phyloP scores from a whole-genome alignment of 2,329 filamentous ascomycete genomes.

The Phaeoacremonium minimum region DNA sequence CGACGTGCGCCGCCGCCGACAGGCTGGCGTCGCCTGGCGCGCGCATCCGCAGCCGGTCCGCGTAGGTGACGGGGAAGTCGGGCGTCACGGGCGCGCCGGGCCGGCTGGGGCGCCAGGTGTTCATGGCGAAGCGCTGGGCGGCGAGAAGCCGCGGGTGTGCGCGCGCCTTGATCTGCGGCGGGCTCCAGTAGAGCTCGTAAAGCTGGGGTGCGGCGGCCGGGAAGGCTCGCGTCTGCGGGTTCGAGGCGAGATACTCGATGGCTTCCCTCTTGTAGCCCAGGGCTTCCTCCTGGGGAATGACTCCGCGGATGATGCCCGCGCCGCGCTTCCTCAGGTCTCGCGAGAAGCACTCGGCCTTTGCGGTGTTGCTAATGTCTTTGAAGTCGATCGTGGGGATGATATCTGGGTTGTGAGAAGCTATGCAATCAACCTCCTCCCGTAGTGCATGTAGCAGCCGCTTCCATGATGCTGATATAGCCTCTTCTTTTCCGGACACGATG shows the following conservation, averaged over 20 bases:
- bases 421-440: constrained; percentile 28
- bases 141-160: constrained; percentile 32
- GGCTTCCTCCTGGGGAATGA: constrained; percentile 20
- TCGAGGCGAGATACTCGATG: constrained; percentile 47
- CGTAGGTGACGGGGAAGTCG: constrained; percentile 51
- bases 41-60: constrained; percentile 53
- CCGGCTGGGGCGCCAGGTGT: constrained; percentile 47
- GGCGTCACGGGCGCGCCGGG: constrained; percentile 36
- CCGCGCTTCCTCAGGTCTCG: constrained; percentile 21
- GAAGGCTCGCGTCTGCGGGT: constrained; percentile 29
- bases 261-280: constrained; percentile 45
- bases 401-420: constrained; percentile 23
- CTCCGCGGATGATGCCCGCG: constrained; percentile 24
- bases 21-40: constrained; percentile 36
- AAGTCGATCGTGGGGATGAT: constrained; percentile 39
- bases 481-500: constrained; percentile 29
- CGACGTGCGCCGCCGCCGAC: constrained; percentile 50
- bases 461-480: constrained; percentile 32
- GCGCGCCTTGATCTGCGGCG: constrained; percentile 31
- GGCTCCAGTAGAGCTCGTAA: constrained; percentile 34
- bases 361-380: constrained; percentile 22
- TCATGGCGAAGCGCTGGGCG: constrained; percentile 43
- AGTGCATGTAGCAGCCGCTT: constrained; percentile 30
- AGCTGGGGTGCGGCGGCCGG: constrained; percentile 24
- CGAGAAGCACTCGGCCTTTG: constrained; percentile 15